These are phyloP conservation scores for Talaromyces sp. DNA, from an alignment of 2,329 filamentous ascomycete genomes.

Conservation along the genomic window DNA sequence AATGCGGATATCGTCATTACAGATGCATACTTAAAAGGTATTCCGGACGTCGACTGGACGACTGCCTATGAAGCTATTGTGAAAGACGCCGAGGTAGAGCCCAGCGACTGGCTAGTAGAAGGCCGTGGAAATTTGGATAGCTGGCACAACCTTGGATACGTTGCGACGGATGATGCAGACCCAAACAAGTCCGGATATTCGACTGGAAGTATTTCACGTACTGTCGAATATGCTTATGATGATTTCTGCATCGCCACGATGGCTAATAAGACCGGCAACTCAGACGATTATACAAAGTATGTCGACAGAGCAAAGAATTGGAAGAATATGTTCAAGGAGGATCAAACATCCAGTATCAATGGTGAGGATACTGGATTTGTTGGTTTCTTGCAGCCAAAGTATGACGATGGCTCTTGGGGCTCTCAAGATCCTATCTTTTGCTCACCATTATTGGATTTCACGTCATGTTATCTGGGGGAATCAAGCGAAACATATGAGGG, in stretches of 20 bases:
- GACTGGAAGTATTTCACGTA: slow-evolving; percentile 65
- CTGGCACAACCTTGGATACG: slow-evolving; percentile 67
- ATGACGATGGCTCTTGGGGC: slow-evolving; percentile 62
- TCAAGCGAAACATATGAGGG: slow-evolving; percentile 66
- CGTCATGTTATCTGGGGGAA: slow-evolving; percentile 44
- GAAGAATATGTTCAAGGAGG: slow-evolving; percentile 59
- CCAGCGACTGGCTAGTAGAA: slow-evolving; percentile 62
- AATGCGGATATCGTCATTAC: slow-evolving; percentile 66
- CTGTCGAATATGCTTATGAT: slow-evolving; percentile 72
- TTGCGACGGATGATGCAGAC: slow-evolving; percentile 65
- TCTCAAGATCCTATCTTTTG: slow-evolving; percentile 64
- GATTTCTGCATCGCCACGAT: slow-evolving; percentile 65
- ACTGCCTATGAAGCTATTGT: slow-evolving; percentile 64
- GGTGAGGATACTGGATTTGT: slow-evolving; percentile 48
- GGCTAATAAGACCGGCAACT: slow-evolving; percentile 51
- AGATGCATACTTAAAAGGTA: slow-evolving; percentile 63
- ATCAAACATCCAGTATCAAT: slow-evolving; percentile 46
- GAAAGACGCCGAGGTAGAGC: slow-evolving; percentile 66
- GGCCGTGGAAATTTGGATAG: slow-evolving; percentile 65
- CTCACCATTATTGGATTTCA: slow-evolving; percentile 51
- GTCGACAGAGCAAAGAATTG: slow-evolving; percentile 56
- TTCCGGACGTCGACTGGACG: slow-evolving; percentile 61
- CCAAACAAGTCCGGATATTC: slow-evolving; percentile 60
- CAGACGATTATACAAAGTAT: slow-evolving; percentile 55
- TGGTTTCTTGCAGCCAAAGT: slow-evolving; percentile 66